Evolutionary conservation across 192 early-diverging fungal species (phyloP).

Genomic region (Entrophospora sp.): DNA sequence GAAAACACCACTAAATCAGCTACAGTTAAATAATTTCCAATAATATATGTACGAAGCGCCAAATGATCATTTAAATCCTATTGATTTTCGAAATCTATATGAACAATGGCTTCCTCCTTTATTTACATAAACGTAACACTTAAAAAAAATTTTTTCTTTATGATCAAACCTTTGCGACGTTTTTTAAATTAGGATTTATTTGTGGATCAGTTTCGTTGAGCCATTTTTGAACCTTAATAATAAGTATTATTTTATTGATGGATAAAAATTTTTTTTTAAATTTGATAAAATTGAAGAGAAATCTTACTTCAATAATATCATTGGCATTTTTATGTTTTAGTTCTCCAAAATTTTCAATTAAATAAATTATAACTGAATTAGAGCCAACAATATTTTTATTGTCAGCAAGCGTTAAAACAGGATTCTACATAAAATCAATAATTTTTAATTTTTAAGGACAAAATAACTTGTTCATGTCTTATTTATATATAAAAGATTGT

Average conservation of each 20-base stretch:
- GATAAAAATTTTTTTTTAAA: neutral
- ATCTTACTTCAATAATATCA: neutral
- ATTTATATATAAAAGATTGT: neutral
- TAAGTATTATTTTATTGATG: neutral
- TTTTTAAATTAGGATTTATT: neutral
- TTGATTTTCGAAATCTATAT: neutral
- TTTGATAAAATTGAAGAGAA: neutral
- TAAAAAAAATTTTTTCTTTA: no score
- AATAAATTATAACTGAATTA: no score
- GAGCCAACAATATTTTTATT: no score
- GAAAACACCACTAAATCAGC: slow-evolving; percentile 62
- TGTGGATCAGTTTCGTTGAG: neutral
- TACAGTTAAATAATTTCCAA: slow-evolving; percentile 51
- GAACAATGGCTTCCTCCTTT: neutral
- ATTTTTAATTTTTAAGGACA: no score
- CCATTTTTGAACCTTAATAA: slow-evolving; percentile 4
- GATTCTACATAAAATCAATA: no score
- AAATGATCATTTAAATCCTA: slow-evolving; percentile 56
- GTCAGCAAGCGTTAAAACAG: no score
- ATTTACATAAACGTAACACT: no score
- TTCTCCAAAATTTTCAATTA: no score
- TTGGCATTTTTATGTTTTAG: no score
- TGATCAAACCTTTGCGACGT: slow-evolving; percentile 1
- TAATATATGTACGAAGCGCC: slow-evolving; percentile 55
- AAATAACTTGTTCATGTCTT: neutral